A percentile compares a stretch with the other conserved stretches of the same genome.
These are phyloP conservation scores for Dictyostelium firmibasis DNA, from an alignment of 78 protist genomes.

Conservation along the genomic window DNA sequence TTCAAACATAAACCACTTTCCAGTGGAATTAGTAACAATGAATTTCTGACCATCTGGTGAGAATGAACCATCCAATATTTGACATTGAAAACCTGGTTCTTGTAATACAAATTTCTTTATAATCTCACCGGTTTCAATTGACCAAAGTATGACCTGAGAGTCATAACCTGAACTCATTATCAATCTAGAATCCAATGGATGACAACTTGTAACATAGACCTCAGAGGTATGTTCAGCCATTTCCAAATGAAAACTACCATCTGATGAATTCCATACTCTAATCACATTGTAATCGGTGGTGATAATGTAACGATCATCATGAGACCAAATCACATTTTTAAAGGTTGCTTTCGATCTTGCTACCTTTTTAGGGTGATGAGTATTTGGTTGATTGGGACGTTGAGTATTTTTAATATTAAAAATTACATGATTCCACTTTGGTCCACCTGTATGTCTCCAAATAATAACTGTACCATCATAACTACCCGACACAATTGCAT, in stretches of 20 bases:
- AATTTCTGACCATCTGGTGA: conserved; percentile 72
- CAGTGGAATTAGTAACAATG: conserved; percentile 23
- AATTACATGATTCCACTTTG: conserved; percentile 33
- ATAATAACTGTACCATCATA: conserved; percentile 54
- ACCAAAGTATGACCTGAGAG: conserved; percentile 60
- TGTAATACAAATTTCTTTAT: conserved; percentile 35
- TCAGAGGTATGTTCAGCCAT: conserved; percentile 49
- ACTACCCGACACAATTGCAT: conserved; percentile 56
- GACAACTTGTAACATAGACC: conserved; percentile 40
- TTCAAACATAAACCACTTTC: conserved; percentile 71
- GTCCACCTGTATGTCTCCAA: conserved; percentile 52
- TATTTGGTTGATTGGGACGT: neutral
- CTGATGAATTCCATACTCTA: conserved; percentile 60
- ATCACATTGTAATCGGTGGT: conserved; percentile 49
- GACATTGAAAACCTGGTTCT: conserved; percentile 4
- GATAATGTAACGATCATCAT: conserved; percentile 36
- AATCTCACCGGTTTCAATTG: conserved; percentile 55
- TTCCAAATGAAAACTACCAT: conserved; percentile 36
- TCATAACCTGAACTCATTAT: conserved; percentile 77
- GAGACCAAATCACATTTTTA: conserved; percentile 66
- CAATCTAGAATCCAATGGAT: conserved; percentile 43
- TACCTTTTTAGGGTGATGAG: neutral
- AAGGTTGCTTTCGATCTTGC: conserved; percentile 9
- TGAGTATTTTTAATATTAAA: neutral
- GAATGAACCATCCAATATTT: conserved; percentile 54